Evolutionary conservation across 768 basidiomycete genomes (phyloP), one percentile per base, ranked within the genome.

Genomic region (Boletellus ananas): DNA sequence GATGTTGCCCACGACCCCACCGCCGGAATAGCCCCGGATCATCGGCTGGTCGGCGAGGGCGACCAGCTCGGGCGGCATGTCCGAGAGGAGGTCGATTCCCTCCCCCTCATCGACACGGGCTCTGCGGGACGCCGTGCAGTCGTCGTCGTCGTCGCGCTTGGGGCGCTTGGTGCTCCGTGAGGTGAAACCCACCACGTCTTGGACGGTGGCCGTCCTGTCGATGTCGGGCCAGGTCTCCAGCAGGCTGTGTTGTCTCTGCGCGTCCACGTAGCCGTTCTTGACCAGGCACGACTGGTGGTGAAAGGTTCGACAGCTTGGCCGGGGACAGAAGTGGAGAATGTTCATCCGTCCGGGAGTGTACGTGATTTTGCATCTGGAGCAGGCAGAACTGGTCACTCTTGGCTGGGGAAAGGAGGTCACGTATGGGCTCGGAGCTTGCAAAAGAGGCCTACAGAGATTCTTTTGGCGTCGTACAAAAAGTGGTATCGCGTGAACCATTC

Each of bases 311-410:
- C 83, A 85, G 0, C 54, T 47, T 0, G 76, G 78, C 0, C 77
- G 74, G 0, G 81, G 80, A 56, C 83, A 85, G 46, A 81, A 81
- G 46, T 84, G 79, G 66, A 79, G 79, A 7, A 78, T 58, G 48
- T 21, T 61, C 41, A 35, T 59, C 20, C 36, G 68, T 57, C 76
- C 70, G 0, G 80, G 77, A 25, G 67, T 67, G 55, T 84, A 85
- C 0, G 77, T 74, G 3, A 61, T 36, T 12, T 53, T 54, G 64
- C 83, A 85, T 4, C 71, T 55, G 9, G 35, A 11, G 47, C 83
- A 84, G 0, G 74, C 69, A 12, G 45, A 41, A 0, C 58, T 43
- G 0, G 67, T 61, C 0, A 70, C 74, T 55, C 71, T 74, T 12
- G 78, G 79, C 79, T 83, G 34, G 34, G 23, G 23, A 29, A 29